Conservation (phyloP, 108 stramenopile species). For the Parmales sp. region DNA sequence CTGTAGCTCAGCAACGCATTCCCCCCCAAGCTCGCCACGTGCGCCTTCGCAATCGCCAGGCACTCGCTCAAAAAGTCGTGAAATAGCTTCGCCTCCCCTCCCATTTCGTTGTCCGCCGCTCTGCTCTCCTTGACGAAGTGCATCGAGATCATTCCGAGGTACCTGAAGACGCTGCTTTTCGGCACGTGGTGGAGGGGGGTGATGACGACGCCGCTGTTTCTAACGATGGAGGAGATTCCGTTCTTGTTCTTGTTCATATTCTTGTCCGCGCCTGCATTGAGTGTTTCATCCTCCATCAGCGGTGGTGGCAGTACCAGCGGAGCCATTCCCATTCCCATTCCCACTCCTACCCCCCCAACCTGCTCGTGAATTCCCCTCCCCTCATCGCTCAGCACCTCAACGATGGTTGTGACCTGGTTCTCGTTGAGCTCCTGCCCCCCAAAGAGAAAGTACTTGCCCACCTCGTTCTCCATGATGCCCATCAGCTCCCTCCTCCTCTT, state of each 20-base stretch:
- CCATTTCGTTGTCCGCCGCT: constrained; percentile 17
- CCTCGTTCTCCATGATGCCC: constrained; percentile 8
- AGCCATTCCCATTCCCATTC: no score
- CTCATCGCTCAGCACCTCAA: constrained; percentile 30
- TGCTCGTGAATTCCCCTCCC: constrained; percentile 26
- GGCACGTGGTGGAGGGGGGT: constrained; percentile 61
- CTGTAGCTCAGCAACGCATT: constrained; percentile 84
- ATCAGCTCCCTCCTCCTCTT: constrained; percentile 1
- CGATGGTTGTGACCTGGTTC: constrained; percentile 31
- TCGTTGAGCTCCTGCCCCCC: background rate
- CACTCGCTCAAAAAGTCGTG: constrained; percentile 78
- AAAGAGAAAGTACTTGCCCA: background rate
- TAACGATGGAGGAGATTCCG: no score
- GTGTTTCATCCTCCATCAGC: no score
- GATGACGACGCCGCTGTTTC: constrained; percentile 54
- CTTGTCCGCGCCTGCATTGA: no score
- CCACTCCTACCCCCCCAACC: no score
- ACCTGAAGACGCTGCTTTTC: constrained; percentile 56
- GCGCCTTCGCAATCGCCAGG: constrained; percentile 78
- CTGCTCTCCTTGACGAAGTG: constrained; percentile 80
- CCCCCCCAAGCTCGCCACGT: constrained; percentile 71
- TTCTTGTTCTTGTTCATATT: constrained; percentile 2
- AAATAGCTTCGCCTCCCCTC: constrained; percentile 69
- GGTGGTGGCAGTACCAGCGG: no score
- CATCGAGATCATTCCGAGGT: constrained; percentile 68